Percentiles rank a stretch among this genome's conserved stretches.
Evolutionary conservation across 148 eudicot species (phyloP).

Genomic region (Cornus suecica): DNA sequence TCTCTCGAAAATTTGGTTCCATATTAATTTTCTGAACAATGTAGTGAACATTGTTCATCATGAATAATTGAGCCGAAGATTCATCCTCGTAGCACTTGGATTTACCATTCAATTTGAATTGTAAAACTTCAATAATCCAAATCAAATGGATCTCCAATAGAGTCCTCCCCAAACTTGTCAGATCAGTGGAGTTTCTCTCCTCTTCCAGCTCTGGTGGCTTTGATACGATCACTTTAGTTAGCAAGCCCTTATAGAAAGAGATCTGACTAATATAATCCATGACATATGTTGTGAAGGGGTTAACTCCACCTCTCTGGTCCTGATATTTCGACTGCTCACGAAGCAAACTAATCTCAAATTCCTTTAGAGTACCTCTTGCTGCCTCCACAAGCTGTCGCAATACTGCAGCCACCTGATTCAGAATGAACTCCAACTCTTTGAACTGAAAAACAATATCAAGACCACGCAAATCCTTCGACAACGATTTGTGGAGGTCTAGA

Average conservation of each 20-base stretch:
- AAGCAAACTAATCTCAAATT: conserved; percentile 81
- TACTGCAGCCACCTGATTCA: conserved; percentile 75
- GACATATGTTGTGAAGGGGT: conserved; percentile 87
- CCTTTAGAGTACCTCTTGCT: conserved; percentile 68
- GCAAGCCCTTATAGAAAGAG: conserved; percentile 70
- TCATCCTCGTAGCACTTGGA: conserved; percentile 56
- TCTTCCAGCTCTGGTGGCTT: conserved; percentile 51
- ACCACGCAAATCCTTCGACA: conserved; percentile 66
- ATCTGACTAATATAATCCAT: conserved; percentile 87
- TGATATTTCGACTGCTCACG: conserved; percentile 71
- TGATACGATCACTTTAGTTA: conserved; percentile 67
- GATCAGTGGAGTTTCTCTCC: conserved; percentile 53
- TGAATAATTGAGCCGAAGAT: conserved; percentile 63
- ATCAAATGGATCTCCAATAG: conserved; percentile 75
- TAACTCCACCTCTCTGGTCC: conserved; percentile 82
- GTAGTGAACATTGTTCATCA: conserved; percentile 84
- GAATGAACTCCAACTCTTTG: conserved; percentile 51
- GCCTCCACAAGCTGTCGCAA: conserved; percentile 76
- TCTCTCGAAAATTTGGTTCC: conserved; percentile 53
- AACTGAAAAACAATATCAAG: conserved; percentile 61
- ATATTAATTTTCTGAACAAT: conserved; percentile 67
- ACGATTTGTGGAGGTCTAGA: conserved; percentile 65
- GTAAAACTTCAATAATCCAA: conserved; percentile 68
- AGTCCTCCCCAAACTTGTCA: conserved; percentile 42
- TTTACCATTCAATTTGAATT: conserved; percentile 61